A percentile compares a stretch with the other conserved stretches of the same genome.
phyloP scores from a whole-genome alignment of 1,284 basidiomycete genomes.

The Erythrobasidium hasegawianum region DNA sequence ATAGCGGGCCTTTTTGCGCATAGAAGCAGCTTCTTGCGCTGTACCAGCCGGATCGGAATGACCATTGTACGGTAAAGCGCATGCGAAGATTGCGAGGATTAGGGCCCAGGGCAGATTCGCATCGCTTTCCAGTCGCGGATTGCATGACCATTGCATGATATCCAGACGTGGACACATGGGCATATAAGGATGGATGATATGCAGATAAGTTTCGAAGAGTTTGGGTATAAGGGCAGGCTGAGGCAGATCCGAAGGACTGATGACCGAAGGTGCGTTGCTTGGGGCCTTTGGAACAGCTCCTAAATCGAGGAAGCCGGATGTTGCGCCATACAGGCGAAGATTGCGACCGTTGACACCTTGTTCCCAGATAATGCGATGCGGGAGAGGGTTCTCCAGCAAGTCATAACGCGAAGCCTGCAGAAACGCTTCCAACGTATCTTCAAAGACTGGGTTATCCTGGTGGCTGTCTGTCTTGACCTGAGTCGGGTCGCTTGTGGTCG shows the following conservation, averaged over 20 bases:
- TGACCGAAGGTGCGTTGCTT: neutral
- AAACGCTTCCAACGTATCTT: no score
- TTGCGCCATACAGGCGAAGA: constrained; percentile 13
- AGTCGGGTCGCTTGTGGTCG: no score
- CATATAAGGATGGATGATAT: constrained; percentile 26
- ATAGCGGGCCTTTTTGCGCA: constrained; percentile 8
- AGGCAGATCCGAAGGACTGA: neutral
- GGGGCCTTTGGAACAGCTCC: neutral
- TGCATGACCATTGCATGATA: constrained; percentile 32
- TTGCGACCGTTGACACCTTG: constrained; percentile 5
- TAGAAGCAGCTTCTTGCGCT: constrained; percentile 8
- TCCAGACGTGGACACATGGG: constrained; percentile 26
- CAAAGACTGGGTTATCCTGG: no score
- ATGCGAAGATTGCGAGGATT: constrained; percentile 18
- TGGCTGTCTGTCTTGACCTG: no score
- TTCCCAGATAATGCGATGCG: constrained; percentile 16
- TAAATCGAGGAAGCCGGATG: constrained; percentile 9
- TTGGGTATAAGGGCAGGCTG: constrained; percentile 1
- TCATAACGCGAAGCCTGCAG: no score
- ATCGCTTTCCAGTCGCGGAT: constrained; percentile 2
- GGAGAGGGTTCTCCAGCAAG: no score
- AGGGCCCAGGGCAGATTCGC: constrained; percentile 12
- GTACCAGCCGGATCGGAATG: constrained; percentile 2
- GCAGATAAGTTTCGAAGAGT: constrained; percentile 20
- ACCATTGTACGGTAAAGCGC: constrained; percentile 12